Evolutionary conservation across 108 stramenopile genomes (phyloP), one percentile per base, ranked within the genome.

Genomic region (Chaetoceros muelleri): DNA sequence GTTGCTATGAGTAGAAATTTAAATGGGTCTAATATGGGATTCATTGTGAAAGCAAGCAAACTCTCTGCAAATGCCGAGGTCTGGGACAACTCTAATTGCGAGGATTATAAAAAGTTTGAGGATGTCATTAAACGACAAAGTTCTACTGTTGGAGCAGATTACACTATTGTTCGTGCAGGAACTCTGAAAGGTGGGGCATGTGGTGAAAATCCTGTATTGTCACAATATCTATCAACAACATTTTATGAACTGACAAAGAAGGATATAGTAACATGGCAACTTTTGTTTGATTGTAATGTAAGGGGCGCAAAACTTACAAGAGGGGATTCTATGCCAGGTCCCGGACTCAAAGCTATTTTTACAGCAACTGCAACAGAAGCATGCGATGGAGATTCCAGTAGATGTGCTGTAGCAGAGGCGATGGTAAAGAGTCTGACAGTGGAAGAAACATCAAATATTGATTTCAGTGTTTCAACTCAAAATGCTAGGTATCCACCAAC

Each of bases 91-190:
- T 24, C 21, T 3, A 52, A 61, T 20, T 23, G 26, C 24, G 59
- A 16, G 23, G 59, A 50, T 0, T 66, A 31, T 61, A 27, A 47
- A 24, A 28, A 52, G 27, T 66, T 54, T 20, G 65, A 66, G 29
- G 24, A 27, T 53, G 46, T 22, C 18, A 16, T 66, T 17, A 61
- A 61, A 29, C 25, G 30, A 16, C 51, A 59, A 2, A 51, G 60
- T 45, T 19, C 50, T 31, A 44, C 53, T 10, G 63, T 61, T 24
- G 60, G 67, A 10, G 60, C 69, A 0, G 70, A 66, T 24, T 66
- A 67, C 22, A 72, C 78, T 0, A 74, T 80, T 51, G 69, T 80
- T 1, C 52, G 75, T 28, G 74, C 72, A 48, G 77, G 77, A 3
- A 49, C 31, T 13, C 24, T 69, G 28, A 71, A 72, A 28, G 75